Conservation (phyloP, 2,329 filamentous ascomycete species). For the Colletotrichum coccodes region DNA sequence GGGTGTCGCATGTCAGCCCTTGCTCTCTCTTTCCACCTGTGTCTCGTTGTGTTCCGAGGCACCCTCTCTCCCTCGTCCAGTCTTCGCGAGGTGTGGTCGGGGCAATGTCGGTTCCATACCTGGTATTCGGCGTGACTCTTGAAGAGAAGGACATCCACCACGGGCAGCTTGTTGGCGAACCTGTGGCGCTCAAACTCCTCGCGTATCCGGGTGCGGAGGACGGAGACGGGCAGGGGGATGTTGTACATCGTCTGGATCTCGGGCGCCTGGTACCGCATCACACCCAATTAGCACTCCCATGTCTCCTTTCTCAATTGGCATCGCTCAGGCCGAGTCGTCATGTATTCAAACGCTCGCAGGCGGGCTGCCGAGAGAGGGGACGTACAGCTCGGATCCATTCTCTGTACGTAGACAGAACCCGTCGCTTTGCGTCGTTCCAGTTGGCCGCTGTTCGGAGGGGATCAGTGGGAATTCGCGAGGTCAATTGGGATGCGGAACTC, state of each 20-base stretch:
- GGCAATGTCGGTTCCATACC: conserved; percentile 60
- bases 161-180: conserved; percentile 88
- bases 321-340: background rate
- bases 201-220: conserved; percentile 90
- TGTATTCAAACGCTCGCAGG: background rate
- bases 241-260: conserved; percentile 99
- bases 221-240: conserved; percentile 86
- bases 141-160: conserved; percentile 89
- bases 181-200: conserved; percentile 97
- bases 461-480: conserved; percentile 46
- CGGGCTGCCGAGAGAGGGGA: conserved; percentile 39
- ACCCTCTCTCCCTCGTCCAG: background rate
- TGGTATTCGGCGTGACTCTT: conserved; percentile 95
- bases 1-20: background rate
- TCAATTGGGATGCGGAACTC: conserved; percentile 47
- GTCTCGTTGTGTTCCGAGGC: background rate
- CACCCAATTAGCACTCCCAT: conserved; percentile 1
- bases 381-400: conserved; percentile 97
- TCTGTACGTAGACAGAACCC: conserved; percentile 90
- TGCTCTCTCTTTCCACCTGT: background rate
- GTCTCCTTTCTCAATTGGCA: background rate
- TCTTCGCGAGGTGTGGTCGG: conserved; percentile 18
- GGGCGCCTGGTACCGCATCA: conserved; percentile 72
- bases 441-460: conserved; percentile 75
- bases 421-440: conserved; percentile 87